Percentiles rank a stretch among this genome's conserved stretches.
phyloP scores from a whole-genome alignment of 352 stramenopile genomes.

The Pythium volutum region DNA sequence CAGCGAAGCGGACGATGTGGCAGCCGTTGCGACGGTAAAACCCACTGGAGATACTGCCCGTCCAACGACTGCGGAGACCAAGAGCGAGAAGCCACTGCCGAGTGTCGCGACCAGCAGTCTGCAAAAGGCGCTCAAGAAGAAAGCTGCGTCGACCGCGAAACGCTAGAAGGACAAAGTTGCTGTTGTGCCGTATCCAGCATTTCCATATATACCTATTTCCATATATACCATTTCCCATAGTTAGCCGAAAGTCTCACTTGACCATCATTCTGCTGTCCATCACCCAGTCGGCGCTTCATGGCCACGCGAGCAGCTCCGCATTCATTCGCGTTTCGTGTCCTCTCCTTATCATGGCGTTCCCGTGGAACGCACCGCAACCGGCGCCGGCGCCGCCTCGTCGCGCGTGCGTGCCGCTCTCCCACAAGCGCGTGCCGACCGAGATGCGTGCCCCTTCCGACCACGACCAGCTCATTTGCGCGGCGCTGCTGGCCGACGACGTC shows the following conservation, averaged over 20 bases:
- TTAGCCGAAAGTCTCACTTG: neutral
- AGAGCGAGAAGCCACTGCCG: neutral
- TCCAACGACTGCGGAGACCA: slow-evolving; percentile 20
- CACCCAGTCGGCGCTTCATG: too few relatives aligned
- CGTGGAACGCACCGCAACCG: slow-evolving; percentile 25
- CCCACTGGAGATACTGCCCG: neutral
- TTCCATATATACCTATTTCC: slow-evolving; percentile 10
- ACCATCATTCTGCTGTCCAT: neutral
- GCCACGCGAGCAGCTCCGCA: neutral
- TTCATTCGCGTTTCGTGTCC: neutral
- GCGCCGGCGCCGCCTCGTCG: slow-evolving; percentile 36
- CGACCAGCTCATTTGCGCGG: slow-evolving; percentile 35
- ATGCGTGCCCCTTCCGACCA: slow-evolving; percentile 42
- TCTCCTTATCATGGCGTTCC: neutral
- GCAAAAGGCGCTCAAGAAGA: slow-evolving; percentile 49
- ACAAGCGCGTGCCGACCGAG: slow-evolving; percentile 57
- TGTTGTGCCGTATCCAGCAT: slow-evolving; percentile 20
- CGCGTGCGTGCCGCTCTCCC: slow-evolving; percentile 40
- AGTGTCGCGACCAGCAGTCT: slow-evolving; percentile 33
- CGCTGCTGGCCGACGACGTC: slow-evolving; percentile 36
- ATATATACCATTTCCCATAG: slow-evolving; percentile 6
- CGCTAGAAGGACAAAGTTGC: slow-evolving; percentile 20
- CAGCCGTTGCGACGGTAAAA: neutral
- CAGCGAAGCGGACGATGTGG: slow-evolving; percentile 9
- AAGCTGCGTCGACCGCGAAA: slow-evolving; percentile 10